Evolutionary conservation across 169 alveolate genomes (phyloP), one percentile per base, ranked within the genome.

Genomic region (Cryptosporidium xiaoi): DNA sequence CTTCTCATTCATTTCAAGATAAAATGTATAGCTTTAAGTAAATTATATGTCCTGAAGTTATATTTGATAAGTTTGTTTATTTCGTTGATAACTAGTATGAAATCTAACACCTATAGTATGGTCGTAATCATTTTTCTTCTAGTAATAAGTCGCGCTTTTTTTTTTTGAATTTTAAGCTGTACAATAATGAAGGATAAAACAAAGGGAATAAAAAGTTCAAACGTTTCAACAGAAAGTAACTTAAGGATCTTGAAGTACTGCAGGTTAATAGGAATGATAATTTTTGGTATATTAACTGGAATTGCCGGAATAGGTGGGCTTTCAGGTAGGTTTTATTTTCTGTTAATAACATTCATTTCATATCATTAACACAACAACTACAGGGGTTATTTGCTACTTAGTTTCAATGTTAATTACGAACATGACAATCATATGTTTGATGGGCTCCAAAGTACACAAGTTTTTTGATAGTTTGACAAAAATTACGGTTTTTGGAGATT

Each of bases 251-350:
- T 77, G 51, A 77, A 77, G 18, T 56, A 60, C 29, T 77, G 87
- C 31, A 56, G 71, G 46, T 10, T 77, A 44, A 20, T 77, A 4
- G 71, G 71, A n/a, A 15, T 46, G 13, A 29, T 77, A 8, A 0
- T 31, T 34, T 77, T 56, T 16, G 87, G 87, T n/a, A 60, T 60
- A n/a, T 8, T 77, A 40, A 64, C 87, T 18, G 87, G 87, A 16
- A 44, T 60, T 58, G 18, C 64, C 24, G 87, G 87, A 27, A 2
- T 56, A 34, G 16, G 64, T 12, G 87, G 87, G 20, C 20, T 77
- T 62, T 40, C 71, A 40, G 87, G 87, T 77, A 77, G 20, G 33
- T 60, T 62, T 55, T 20, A 5, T 53, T 24, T 27, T 2, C 2
- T 12, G 29, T 0, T 20, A 53, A 60, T 6, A 34, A 34, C 0